Conservation (phyloP, 169 alveolate genomes). For the Condylostoma magnum region DNA sequence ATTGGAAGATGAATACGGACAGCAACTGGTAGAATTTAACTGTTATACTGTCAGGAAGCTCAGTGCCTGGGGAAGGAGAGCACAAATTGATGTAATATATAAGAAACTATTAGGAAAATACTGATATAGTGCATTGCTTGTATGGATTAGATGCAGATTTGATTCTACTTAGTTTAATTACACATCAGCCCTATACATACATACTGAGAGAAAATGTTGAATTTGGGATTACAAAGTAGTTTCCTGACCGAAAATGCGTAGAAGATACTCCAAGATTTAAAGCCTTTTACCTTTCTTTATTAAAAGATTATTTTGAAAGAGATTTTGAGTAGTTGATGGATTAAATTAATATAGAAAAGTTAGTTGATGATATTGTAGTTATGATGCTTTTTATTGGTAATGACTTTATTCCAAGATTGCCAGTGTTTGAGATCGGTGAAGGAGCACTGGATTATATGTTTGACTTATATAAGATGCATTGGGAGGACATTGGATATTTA, state of each 20-base stretch:
- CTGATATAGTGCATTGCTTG: slow-evolving; percentile 95
- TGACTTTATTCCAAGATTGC: slow-evolving; percentile 95
- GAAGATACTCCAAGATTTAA: slow-evolving; percentile 38
- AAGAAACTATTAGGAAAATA: slow-evolving; percentile 78
- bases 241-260: slow-evolving; percentile 37
- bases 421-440: slow-evolving; percentile 83
- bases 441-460: slow-evolving; percentile 86
- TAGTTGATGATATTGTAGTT: slow-evolving; percentile 94
- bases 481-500: slow-evolving; percentile 49
- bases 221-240: slow-evolving; percentile 11
- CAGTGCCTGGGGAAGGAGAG: slow-evolving; percentile 99
- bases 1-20: slow-evolving; percentile 87
- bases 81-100: slow-evolving; percentile 97
- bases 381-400: slow-evolving; percentile 95
- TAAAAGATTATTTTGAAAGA: slow-evolving; percentile 82
- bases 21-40: slow-evolving; percentile 89
- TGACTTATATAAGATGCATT: slow-evolving; percentile 58
- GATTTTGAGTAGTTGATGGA: slow-evolving; percentile 65
- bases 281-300: slow-evolving; percentile 47
- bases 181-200: slow-evolving; percentile 95
- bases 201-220: slow-evolving; percentile 92
- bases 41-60: slow-evolving; percentile 95
- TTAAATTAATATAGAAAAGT: slow-evolving; percentile 64
- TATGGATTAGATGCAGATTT: slow-evolving; percentile 99
- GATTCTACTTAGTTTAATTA: slow-evolving; percentile 95